Evolutionary conservation across 441 rosid species (phyloP).

Genomic region (Arabidopsis hybrid): DNA sequence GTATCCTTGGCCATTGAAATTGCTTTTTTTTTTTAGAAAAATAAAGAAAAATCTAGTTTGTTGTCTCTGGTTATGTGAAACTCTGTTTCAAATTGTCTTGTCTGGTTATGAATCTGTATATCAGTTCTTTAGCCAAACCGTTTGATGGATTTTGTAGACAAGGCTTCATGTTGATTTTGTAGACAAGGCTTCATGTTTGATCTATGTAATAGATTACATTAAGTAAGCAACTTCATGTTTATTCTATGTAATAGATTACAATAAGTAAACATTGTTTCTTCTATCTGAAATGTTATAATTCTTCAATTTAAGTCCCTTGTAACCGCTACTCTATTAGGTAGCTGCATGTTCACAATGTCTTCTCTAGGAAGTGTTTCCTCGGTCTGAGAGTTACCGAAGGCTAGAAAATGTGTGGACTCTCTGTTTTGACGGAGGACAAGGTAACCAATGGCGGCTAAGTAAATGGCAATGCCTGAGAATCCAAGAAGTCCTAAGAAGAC

Average conservation of each 20-base stretch:
- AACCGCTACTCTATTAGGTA: slow-evolving; percentile 56
- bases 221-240: slow-evolving; percentile 24
- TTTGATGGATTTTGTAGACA: slow-evolving; percentile 32
- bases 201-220: slow-evolving; percentile 16
- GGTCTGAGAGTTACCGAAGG: slow-evolving; percentile 47
- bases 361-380: slow-evolving; percentile 60
- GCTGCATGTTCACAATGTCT: slow-evolving; percentile 74
- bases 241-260: not conserved
- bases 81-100: slow-evolving; percentile 17
- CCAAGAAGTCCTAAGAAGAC: slow-evolving; percentile 76
- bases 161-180: slow-evolving; percentile 24
- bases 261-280: slow-evolving; percentile 9
- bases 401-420: slow-evolving; percentile 50
- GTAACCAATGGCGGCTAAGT: slow-evolving; percentile 73
- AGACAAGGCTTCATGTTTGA: not conserved
- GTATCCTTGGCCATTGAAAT: slow-evolving; percentile 19
- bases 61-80: slow-evolving; percentile 36
- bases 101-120: slow-evolving; percentile 29
- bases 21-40: slow-evolving; percentile 8
- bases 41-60: not conserved
- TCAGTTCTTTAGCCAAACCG: slow-evolving; percentile 18
- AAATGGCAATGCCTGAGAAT: slow-evolving; percentile 64
- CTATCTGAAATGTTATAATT: not conserved
- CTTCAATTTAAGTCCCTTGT: not conserved
- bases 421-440: slow-evolving; percentile 71